These are phyloP conservation scores for Chaetomium fimeti DNA, from an alignment of 495 filamentous ascomycete species.

Conservation along the genomic window DNA sequence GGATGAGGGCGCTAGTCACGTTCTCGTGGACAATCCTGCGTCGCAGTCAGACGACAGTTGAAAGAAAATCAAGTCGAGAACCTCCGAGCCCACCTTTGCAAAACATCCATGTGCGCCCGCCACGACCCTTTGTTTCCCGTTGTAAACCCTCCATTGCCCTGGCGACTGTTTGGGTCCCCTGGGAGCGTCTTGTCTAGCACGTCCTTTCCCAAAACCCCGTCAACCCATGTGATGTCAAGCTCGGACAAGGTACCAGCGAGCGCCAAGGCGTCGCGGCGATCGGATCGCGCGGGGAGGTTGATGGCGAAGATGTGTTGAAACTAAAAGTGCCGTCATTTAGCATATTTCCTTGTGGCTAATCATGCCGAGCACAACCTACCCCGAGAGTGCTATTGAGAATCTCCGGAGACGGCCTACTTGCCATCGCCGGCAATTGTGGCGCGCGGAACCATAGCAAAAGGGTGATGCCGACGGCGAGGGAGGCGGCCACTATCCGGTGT, in stretches of 20 bases:
- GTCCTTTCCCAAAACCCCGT: slow-evolving; percentile 49
- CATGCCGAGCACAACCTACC: slow-evolving; percentile 24
- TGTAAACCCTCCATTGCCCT: slow-evolving; percentile 21
- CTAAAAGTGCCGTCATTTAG: slow-evolving; percentile 33
- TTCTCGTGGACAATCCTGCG: slow-evolving; percentile 37
- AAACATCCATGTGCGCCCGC: slow-evolving; percentile 48
- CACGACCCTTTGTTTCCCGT: slow-evolving; percentile 47
- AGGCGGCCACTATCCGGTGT: slow-evolving; percentile 19
- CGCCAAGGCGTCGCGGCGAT: slow-evolving; percentile 61
- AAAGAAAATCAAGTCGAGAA: background rate
- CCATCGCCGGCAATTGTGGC: background rate
- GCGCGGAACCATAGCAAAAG: slow-evolving; percentile 18
- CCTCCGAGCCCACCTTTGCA: slow-evolving; percentile 33
- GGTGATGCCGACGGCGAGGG: slow-evolving; percentile 6
- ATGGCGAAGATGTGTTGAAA: slow-evolving; percentile 63
- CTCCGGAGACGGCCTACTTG: slow-evolving; percentile 9
- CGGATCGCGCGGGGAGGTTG: slow-evolving; percentile 58
- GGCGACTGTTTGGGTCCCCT: slow-evolving; percentile 16
- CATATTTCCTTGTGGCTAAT: background rate
- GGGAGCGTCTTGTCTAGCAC: slow-evolving; percentile 40
- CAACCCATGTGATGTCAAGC: slow-evolving; percentile 55
- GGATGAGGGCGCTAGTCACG: slow-evolving; percentile 44
- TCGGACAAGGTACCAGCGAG: slow-evolving; percentile 53
- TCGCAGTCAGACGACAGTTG: background rate
- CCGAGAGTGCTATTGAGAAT: slow-evolving; percentile 37